A percentile compares a stretch with the other conserved stretches of the same genome.
phyloP scores from a whole-genome alignment of 108 stramenopile species.

The Aurantiochytrium sp. region DNA sequence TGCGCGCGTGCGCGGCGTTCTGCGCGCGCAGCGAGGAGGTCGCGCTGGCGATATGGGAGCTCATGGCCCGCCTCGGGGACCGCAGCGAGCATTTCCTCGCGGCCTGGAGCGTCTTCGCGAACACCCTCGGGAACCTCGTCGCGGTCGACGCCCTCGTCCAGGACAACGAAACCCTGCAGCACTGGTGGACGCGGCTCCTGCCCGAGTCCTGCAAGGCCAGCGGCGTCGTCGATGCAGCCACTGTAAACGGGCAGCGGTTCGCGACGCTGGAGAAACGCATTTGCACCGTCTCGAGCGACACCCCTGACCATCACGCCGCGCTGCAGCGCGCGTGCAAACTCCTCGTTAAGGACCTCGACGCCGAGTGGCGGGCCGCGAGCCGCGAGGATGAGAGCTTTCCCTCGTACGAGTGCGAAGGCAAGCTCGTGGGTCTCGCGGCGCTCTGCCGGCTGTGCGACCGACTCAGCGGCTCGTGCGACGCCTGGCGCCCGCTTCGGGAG shows the following conservation, averaged over 20 bases:
- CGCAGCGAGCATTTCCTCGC: neutral
- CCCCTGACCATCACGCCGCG: neutral
- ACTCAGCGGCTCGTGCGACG: neutral
- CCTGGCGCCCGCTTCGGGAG: neutral
- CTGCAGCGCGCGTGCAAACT: neutral
- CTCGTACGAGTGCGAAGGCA: constrained; percentile 5
- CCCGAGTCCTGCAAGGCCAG: too few species aligned
- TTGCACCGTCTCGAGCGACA: too few species aligned
- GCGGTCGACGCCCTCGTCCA: neutral
- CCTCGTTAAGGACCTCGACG: neutral
- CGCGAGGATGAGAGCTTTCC: constrained; percentile 5
- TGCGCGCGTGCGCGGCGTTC: neutral
- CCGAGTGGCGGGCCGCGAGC: constrained; percentile 16
- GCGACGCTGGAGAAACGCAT: too few species aligned
- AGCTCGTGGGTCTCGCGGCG: neutral
- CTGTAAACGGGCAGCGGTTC: too few species aligned
- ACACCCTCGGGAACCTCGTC: neutral
- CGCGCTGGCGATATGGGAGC: neutral
- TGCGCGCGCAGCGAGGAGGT: neutral
- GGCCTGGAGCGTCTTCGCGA: neutral
- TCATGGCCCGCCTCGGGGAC: neutral
- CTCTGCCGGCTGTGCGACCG: neutral
- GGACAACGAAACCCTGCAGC: neutral
- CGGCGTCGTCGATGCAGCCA: too few species aligned
- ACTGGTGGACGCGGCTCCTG: neutral